Base-by-base conservation (phyloP, 805 yeast species). In the Metschnikowia gruessii region DNA sequence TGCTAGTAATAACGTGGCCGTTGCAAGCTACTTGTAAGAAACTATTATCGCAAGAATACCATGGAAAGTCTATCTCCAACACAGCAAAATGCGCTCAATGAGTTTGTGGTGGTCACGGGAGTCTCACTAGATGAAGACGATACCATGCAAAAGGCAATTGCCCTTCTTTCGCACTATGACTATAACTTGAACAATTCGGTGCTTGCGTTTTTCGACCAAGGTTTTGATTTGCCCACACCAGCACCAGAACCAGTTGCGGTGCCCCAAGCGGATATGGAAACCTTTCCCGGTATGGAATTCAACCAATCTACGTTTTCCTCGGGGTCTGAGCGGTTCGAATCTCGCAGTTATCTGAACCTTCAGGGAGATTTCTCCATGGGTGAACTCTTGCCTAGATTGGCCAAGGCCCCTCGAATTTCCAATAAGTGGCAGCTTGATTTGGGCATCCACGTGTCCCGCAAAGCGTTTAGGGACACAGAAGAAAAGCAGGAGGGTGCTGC, bases 131-230 rank as follows among this genome's bases (percentile, higher is more conserved):
- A 52, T n/a, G 53, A 50, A 1, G 50, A 44, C 5, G 57, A 49
- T 5, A 45, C 39, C 11, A 29, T 37, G 30, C 22, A 40, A 10
- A 55, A 48, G 18, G 53, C 54, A 3, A 37, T 47, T 12, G 49
- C 54, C 9, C 41, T 55, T n/a, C 55, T 55, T 10, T 12, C 47
- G 3, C 46, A 47, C 32, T 48, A 53, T 40, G 38, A 80, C 40
- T 82, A 82, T 82, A 75, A 82, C 55, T 58, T 85, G 41, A 87
- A 83, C 55, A 68, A 75, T 36, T 80, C 89, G 1, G 63, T 83
- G 28, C 75, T 83, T 3, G 72, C 80, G 42, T 85, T 74, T 59
- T 82, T 82, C 58, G 91, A 85, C 54, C 46, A 55, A 4, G 72
- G 73, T n/a, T 66, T 71, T 46, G 67, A 63, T 1, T 35, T 59